Evolutionary conservation across 2,329 filamentous ascomycete genomes (phyloP).

Genomic region (Arthroderma sp.): DNA sequence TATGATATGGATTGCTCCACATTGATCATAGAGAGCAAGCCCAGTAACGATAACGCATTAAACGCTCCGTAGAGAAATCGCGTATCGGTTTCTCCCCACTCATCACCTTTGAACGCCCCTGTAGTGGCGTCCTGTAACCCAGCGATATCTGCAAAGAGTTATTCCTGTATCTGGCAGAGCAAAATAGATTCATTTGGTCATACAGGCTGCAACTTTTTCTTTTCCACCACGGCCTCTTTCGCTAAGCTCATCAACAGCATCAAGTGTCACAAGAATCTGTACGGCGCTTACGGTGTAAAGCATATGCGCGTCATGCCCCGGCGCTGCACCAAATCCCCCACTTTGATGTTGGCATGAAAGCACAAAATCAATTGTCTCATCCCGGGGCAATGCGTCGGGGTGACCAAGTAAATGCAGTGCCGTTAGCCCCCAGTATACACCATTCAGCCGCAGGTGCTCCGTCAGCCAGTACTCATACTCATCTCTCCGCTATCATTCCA

Average conservation of each 20-base stretch:
- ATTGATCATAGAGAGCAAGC: slow-evolving; percentile 59
- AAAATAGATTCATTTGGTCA: slow-evolving; percentile 22
- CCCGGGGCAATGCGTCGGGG: slow-evolving; percentile 67
- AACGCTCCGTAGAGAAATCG: slow-evolving; percentile 85
- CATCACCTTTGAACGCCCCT: slow-evolving; percentile 83
- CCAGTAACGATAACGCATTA: slow-evolving; percentile 75
- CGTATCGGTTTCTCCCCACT: slow-evolving; percentile 94
- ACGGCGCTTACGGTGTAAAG: slow-evolving; percentile 91
- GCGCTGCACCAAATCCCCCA: slow-evolving; percentile 87
- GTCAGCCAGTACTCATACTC: slow-evolving; percentile 97
- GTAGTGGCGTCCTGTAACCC: slow-evolving; percentile 64
- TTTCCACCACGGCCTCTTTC: slow-evolving; percentile 52
- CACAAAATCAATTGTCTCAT: slow-evolving; percentile 80
- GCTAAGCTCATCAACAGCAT: slow-evolving; percentile 76
- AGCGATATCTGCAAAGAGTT: slow-evolving; percentile 51
- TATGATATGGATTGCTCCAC: slow-evolving; percentile 68
- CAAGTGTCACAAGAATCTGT: slow-evolving; percentile 76
- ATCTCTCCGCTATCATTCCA: slow-evolving; percentile 55
- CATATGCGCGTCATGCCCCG: slow-evolving; percentile 90
- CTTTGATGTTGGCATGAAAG: slow-evolving; percentile 80
- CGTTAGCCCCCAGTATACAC: slow-evolving; percentile 90
- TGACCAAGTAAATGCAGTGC: slow-evolving; percentile 72
- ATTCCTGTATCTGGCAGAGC: slow-evolving; percentile 8
- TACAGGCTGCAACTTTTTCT: slow-evolving; percentile 65
- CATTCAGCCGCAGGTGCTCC: slow-evolving; percentile 88